Base-by-base conservation (phyloP, 768 basidiomycete species). In the Rhodotorula graminis region DNA sequence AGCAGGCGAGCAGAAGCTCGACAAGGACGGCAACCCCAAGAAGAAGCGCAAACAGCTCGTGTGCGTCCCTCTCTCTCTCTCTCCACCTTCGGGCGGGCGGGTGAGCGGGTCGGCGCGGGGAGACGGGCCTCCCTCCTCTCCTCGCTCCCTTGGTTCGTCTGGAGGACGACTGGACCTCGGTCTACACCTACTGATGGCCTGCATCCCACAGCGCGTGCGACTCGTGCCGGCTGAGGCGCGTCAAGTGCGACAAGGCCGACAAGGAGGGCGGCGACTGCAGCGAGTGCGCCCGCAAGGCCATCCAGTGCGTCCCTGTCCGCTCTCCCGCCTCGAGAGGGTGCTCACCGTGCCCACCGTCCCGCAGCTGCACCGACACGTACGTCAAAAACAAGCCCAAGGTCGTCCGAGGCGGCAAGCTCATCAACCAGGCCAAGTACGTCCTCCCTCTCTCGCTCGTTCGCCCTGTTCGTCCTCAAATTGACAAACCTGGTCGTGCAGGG, bases 41-140 rank as follows among this genome's bases (percentile, higher is more conserved):
- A 74, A 74, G 69, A 74, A 74, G 56, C 49, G 72, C n/a, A 74
- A 74, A 44, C 72, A 74, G 69, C 57, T 66, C 27, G 58, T 66
- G 57, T 50, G 25, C 31, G 63, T 69, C 27, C n/a, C n/a, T n/a
- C 8, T 23, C 21, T 31, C 21, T 25, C 49, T 21, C 23, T 33
- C 15, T 19, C 46, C 50, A 19, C 6, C 31, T 37, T 31, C 4
- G 40, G 15, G 1, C 18, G 23, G 19, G 3, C 7, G 23, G 18
- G 47, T 1, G 47, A 21, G 19, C 8, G 47, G 19, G 47, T 37
- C 37, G 37, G 37, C 37, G 37, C 37, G 37, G 37, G 37, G 37
- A 37, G 37, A 37, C 37, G 37, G 37, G 37, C n/a, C 37, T 37
- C 37, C 37, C 37, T 37, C 37, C 9, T 9, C 37, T 9, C 37